Evolutionary conservation across 2,329 filamentous ascomycete species (phyloP).

Genomic region (Drechslerella coelobrocha): DNA sequence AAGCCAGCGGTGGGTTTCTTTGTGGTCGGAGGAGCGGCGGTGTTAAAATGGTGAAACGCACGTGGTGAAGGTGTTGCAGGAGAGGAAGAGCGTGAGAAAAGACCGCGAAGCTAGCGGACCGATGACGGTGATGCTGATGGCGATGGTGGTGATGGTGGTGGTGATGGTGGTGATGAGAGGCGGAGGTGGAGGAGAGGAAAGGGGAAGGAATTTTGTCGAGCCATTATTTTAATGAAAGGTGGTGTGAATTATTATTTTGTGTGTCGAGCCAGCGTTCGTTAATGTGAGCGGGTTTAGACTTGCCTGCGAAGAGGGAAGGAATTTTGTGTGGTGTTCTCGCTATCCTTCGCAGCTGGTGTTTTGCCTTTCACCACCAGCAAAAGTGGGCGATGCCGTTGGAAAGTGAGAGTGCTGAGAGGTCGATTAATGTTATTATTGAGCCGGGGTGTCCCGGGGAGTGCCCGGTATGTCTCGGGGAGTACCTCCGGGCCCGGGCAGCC

Average conservation of each 20-base stretch:
- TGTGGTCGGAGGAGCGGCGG: slow-evolving; percentile 20
- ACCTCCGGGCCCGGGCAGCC: neutral
- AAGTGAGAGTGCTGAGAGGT: slow-evolving; percentile 4
- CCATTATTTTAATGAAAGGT: slow-evolving; percentile 33
- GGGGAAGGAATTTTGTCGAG: slow-evolving; percentile 39
- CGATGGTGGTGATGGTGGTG: slow-evolving; percentile 35
- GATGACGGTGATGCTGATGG: slow-evolving; percentile 17
- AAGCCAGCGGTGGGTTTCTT: neutral
- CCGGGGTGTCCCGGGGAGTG: neutral
- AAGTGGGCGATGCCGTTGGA: slow-evolving; percentile 41
- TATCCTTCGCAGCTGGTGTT: slow-evolving; percentile 24
- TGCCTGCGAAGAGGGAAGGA: slow-evolving; percentile 42
- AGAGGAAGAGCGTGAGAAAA: slow-evolving; percentile 3
- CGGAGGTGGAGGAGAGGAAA: slow-evolving; percentile 24
- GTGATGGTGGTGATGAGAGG: slow-evolving; percentile 16
- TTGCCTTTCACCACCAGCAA: neutral
- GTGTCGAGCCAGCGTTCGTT: slow-evolving; percentile 4
- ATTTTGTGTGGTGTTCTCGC: slow-evolving; percentile 39
- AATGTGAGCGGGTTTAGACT: slow-evolving; percentile 49
- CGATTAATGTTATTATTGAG: neutral
- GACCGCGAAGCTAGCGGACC: slow-evolving; percentile 1
- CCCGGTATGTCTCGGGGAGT: neutral
- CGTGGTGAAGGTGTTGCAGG: slow-evolving; percentile 38
- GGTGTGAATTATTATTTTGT: slow-evolving; percentile 23
- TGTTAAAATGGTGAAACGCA: slow-evolving; percentile 22